These are phyloP conservation scores for Xylariomycetidae sp. DNA, from an alignment of 2,329 filamentous ascomycete species.

Conservation along the genomic window DNA sequence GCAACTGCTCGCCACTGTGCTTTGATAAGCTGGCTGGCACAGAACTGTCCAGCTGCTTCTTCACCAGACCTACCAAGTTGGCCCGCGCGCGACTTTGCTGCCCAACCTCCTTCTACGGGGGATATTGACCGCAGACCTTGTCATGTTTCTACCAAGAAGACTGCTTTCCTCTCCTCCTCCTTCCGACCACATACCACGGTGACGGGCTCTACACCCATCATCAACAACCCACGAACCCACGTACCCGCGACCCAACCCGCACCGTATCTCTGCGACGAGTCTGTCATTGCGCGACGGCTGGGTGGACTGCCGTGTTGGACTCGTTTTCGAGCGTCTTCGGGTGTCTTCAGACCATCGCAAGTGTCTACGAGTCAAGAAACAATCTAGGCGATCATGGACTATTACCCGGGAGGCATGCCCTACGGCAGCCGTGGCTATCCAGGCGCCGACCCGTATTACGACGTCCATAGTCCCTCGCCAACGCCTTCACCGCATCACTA, in stretches of 20 bases:
- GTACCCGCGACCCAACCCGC: conserved; percentile 8
- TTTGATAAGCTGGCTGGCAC: too few species aligned
- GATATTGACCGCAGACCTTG: conserved; percentile 36
- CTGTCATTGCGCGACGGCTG: too few species aligned
- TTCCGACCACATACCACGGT: conserved; percentile 57
- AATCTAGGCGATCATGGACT: too few species aligned
- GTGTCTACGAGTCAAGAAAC: too few species aligned
- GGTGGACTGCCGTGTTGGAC: too few species aligned
- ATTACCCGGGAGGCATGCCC: conserved; percentile 32
- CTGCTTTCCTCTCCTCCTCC: conserved; percentile 48
- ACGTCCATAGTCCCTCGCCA: conserved; percentile 47
- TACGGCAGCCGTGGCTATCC: conserved; percentile 39
- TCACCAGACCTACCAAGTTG: conserved; percentile 29
- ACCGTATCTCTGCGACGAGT: too few species aligned
- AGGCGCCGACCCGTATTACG: conserved; percentile 38
- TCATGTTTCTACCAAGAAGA: conserved; percentile 54
- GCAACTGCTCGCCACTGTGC: conserved; percentile 28
- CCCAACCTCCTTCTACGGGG: conserved; percentile 27
- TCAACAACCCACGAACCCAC: conserved; percentile 22
- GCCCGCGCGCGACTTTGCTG: conserved; percentile 32
- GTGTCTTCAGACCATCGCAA: too few species aligned
- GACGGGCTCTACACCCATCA: too few species aligned
- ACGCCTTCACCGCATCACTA: conserved; percentile 51
- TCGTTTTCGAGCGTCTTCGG: too few species aligned
- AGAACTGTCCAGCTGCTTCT: conserved; percentile 33